These are phyloP conservation scores for Fusarium devonianum DNA, from an alignment of 2,329 filamentous ascomycete genomes.

Conservation along the genomic window DNA sequence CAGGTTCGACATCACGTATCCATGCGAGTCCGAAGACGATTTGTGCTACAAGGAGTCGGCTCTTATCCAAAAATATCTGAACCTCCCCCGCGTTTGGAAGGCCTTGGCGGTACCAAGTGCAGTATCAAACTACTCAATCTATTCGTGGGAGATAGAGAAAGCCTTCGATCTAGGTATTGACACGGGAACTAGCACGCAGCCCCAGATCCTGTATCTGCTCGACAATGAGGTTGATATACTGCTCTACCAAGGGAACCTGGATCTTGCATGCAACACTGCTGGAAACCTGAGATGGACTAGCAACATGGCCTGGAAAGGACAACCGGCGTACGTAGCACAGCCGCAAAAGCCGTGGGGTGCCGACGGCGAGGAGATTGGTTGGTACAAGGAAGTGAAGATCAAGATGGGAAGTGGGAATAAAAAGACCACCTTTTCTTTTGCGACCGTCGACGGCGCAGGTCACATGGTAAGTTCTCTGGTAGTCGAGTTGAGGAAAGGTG, in stretches of 20 bases:
- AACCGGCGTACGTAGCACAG: conserved; percentile 31
- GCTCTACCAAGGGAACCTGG: conserved; percentile 32
- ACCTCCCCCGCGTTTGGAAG: neutral
- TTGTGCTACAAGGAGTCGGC: conserved; percentile 6
- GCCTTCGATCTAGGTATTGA: conserved; percentile 11
- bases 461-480: conserved; percentile 23
- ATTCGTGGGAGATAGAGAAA: neutral
- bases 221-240: conserved; percentile 19
- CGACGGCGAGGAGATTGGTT: conserved; percentile 15
- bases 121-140: conserved; percentile 4
- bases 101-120: neutral
- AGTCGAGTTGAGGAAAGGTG: neutral
- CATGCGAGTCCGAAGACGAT: conserved; percentile 7
- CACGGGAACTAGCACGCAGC: conserved; percentile 11
- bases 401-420: neutral
- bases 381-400: conserved; percentile 27
- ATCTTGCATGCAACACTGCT: conserved; percentile 32
- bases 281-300: conserved; percentile 32
- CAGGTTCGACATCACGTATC: conserved; percentile 11
- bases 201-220: conserved; percentile 16
- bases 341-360: conserved; percentile 5
- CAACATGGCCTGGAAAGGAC: conserved; percentile 24
- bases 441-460: conserved; percentile 22
- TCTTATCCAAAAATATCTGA: conserved; percentile 3
- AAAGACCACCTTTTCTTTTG: conserved; percentile 13